Conservation (phyloP, 768 basidiomycete species). For the Podaxis sp. region DNA sequence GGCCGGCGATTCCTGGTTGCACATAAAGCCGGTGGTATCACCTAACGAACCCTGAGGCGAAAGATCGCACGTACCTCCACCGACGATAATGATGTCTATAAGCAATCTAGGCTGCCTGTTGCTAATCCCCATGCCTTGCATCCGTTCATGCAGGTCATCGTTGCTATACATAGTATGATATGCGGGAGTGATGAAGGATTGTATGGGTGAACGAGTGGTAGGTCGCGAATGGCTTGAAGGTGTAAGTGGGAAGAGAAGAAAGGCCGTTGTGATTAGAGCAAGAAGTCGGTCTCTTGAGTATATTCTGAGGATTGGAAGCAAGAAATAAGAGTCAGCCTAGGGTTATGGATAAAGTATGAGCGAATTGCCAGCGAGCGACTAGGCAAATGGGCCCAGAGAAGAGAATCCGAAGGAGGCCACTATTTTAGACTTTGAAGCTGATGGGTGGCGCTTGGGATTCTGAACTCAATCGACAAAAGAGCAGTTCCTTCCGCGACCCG, state of each 20-base stretch:
- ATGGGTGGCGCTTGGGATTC: background rate
- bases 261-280: background rate
- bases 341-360: background rate
- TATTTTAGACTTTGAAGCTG: background rate
- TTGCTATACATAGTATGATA: background rate
- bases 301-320: background rate
- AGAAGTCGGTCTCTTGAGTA: background rate
- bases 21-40: background rate
- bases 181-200: background rate
- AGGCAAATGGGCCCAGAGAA: background rate
- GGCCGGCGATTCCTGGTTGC: constrained; percentile 41
- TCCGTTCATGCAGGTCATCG: background rate
- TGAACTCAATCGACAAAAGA: background rate
- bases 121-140: background rate
- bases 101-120: background rate
- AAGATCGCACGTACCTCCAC: constrained; percentile 36
- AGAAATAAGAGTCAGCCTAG: background rate
- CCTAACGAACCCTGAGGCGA: background rate
- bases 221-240: background rate
- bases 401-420: background rate
- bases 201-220: background rate
- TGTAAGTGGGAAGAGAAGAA: background rate
- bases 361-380: constrained; percentile 2
- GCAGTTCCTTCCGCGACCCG: background rate
- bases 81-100: constrained; percentile 47